Percentiles rank a stretch among this genome's conserved stretches.
phyloP scores from a whole-genome alignment of 768 basidiomycete genomes.

The Hemileccinum rubropunctum region DNA sequence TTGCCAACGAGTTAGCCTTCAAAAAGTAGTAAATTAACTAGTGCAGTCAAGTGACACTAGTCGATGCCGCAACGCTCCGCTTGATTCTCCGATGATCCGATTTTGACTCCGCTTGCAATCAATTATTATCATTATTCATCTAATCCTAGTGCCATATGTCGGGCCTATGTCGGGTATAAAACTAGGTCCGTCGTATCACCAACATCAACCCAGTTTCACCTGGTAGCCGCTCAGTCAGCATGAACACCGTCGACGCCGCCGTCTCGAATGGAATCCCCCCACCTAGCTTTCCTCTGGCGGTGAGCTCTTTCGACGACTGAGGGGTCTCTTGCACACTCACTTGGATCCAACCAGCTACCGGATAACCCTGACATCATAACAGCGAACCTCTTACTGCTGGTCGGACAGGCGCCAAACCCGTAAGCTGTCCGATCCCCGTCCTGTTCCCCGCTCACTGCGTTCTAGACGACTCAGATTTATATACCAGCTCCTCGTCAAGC shows the following conservation, averaged over 20 bases:
- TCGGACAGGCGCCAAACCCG: slow-evolving; percentile 39
- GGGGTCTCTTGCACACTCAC: neutral
- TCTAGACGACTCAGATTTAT: slow-evolving; percentile 45
- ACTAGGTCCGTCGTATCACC: neutral
- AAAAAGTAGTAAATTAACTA: too few relatives aligned
- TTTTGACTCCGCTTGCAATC: too few relatives aligned
- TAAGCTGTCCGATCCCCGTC: slow-evolving; percentile 18
- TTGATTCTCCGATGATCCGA: too few relatives aligned
- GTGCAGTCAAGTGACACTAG: too few relatives aligned
- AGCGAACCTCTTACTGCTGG: slow-evolving; percentile 41
- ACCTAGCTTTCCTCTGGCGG: slow-evolving; percentile 40
- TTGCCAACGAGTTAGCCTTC: too few relatives aligned
- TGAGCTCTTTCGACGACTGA: slow-evolving; percentile 17
- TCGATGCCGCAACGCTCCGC: too few relatives aligned
- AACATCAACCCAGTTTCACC: too few relatives aligned
- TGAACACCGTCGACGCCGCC: slow-evolving; percentile 23
- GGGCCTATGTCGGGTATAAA: neutral
- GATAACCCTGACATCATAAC: slow-evolving; percentile 50
- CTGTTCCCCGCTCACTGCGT: neutral
- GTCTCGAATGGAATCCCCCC: slow-evolving; percentile 40
- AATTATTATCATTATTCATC: too few relatives aligned
- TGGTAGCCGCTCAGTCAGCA: neutral
- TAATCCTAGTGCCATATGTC: too few relatives aligned
- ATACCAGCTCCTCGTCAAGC: slow-evolving; percentile 52
- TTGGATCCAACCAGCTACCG: slow-evolving; percentile 37